Conservation (phyloP, 305 asterid species). For the Andrographis paniculata region DNA sequence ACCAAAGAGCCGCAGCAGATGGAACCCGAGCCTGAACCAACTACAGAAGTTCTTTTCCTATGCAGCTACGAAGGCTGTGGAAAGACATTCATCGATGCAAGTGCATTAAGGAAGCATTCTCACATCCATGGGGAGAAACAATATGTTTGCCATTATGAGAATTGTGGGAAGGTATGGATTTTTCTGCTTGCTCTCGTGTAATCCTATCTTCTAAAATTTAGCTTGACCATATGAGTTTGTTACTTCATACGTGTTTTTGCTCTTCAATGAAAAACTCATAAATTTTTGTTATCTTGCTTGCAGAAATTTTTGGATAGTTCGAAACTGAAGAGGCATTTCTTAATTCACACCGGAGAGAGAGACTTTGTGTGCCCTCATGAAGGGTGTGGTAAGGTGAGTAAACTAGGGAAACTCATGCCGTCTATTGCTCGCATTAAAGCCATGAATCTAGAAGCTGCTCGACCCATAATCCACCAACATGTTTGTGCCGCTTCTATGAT, state of each 20-base stretch:
- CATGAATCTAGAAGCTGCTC: neutral
- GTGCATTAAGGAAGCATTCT: constrained; percentile 94
- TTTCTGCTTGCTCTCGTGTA: neutral
- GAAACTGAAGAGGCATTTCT: constrained; percentile 90
- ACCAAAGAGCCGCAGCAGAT: constrained; percentile 46
- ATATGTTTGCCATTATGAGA: constrained; percentile 82
- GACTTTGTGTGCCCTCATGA: constrained; percentile 92
- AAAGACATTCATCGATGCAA: constrained; percentile 92
- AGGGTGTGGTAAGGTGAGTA: constrained; percentile 98
- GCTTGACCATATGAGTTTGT: too few relatives aligned
- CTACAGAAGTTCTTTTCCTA: constrained; percentile 94
- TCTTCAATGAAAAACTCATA: too few relatives aligned
- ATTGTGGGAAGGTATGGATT: constrained; percentile 77
- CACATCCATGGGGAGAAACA: constrained; percentile 99
- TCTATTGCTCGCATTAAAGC: neutral
- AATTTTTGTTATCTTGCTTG: constrained; percentile 8
- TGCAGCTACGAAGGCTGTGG: constrained; percentile 98
- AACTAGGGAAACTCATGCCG: constrained; percentile 15
- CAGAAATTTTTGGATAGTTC: constrained; percentile 99
- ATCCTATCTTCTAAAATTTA: neutral
- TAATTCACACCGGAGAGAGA: constrained; percentile 96
- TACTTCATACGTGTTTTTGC: too few relatives aligned
- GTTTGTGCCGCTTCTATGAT: too few relatives aligned
- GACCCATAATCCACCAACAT: too few relatives aligned
- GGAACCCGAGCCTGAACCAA: constrained; percentile 91